Percentiles rank a stretch among this genome's conserved stretches.
Conservation (phyloP, 2,329 filamentous ascomycete genomes). For the Pseudopithomyces chartarum region DNA sequence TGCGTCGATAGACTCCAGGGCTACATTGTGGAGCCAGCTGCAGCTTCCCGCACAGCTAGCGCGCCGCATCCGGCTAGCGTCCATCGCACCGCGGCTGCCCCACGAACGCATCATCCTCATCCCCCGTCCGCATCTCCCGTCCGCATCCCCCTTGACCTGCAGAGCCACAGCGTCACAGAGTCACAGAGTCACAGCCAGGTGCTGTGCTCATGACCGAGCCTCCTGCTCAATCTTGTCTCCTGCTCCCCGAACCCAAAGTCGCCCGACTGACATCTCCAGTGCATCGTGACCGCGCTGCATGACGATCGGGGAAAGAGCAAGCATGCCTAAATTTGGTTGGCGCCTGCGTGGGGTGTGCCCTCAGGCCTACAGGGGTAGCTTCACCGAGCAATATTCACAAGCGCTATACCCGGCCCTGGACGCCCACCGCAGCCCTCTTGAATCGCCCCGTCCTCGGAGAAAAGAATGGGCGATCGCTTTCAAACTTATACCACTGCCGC, state of each 20-base stretch:
- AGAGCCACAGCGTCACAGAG: background rate
- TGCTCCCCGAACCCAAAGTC: background rate
- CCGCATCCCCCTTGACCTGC: background rate
- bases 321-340: background rate
- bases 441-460: background rate
- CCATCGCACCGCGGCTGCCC: background rate
- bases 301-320: background rate
- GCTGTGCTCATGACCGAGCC: background rate
- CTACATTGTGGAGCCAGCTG: background rate
- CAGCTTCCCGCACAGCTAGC: background rate
- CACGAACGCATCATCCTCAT: background rate
- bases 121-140: background rate
- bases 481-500: conserved; percentile 1
- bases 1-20: too few species aligned
- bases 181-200: background rate
- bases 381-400: background rate
- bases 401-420: background rate
- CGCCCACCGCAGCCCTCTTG: background rate
- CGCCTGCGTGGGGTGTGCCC: background rate
- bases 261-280: too few species aligned
- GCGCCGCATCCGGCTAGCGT: background rate
- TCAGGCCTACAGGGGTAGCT: background rate
- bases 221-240: background rate
- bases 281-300: background rate
- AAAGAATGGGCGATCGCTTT: background rate